Percentiles rank a stretch among this genome's conserved stretches.
Conservation (phyloP, 768 basidiomycete species). For the Naematelia encephala region DNA sequence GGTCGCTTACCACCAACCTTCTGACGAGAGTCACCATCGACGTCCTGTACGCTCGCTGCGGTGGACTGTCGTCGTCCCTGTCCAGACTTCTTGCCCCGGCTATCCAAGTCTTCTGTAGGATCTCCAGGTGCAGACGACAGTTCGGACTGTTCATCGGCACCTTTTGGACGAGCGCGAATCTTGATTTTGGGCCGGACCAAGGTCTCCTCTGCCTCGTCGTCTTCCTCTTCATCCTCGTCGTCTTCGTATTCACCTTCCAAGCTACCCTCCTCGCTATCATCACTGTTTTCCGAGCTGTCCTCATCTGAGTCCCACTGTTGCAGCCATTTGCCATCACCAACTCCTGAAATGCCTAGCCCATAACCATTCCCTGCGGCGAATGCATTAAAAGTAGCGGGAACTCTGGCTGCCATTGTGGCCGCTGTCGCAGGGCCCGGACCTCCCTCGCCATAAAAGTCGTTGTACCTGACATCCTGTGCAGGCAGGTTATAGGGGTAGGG, state of each 20-base stretch:
- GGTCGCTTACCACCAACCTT: not conserved
- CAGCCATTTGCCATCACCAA: conserved; percentile 14
- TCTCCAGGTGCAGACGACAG: conserved; percentile 19
- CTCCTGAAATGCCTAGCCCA: conserved; percentile 28
- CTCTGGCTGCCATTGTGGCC: conserved; percentile 26
- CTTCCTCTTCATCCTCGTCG: conserved; percentile 23
- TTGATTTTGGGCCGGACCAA: conserved; percentile 1
- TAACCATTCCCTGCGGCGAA: conserved; percentile 37
- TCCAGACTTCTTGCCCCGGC: conserved; percentile 7
- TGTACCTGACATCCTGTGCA: conserved; percentile 28
- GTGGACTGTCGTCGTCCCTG: not conserved
- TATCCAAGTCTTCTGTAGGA: conserved; percentile 13
- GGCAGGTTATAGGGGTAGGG: conserved; percentile 41
- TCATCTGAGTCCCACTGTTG: conserved; percentile 21
- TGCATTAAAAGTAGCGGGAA: conserved; percentile 37
- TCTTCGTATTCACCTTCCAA: conserved; percentile 15
- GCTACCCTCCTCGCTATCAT: not conserved
- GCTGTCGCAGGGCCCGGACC: conserved; percentile 33
- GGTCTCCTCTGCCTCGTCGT: conserved; percentile 14
- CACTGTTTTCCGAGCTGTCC: not conserved
- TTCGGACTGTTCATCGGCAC: conserved; percentile 7
- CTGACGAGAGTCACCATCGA: not conserved
- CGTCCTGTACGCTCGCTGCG: not conserved
- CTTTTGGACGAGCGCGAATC: not conserved
- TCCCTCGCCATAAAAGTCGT: conserved; percentile 41